Percentiles rank a stretch among this genome's conserved stretches.
phyloP scores from a whole-genome alignment of 2,329 filamentous ascomycete species.

The Colletotrichum orchidophilum region DNA sequence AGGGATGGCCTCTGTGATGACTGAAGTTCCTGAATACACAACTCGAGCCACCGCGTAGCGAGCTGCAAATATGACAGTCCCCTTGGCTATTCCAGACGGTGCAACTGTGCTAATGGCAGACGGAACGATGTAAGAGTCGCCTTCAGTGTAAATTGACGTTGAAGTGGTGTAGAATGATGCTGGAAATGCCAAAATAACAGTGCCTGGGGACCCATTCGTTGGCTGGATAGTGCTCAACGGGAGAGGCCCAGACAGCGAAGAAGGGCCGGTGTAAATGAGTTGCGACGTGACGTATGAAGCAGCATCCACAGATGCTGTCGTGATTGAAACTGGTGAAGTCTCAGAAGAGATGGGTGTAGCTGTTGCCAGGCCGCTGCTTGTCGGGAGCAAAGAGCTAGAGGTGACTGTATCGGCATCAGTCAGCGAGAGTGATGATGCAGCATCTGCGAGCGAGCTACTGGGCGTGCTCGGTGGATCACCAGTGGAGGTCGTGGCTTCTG shows the following conservation, averaged over 20 bases:
- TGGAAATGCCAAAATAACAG: neutral
- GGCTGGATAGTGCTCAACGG: neutral
- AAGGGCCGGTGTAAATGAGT: neutral
- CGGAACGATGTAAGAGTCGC: neutral
- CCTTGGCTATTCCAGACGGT: neutral
- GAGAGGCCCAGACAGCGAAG: neutral
- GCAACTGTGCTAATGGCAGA: neutral
- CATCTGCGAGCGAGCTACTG: neutral
- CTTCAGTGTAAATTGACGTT: neutral
- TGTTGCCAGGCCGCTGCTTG: neutral
- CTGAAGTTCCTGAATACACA: neutral
- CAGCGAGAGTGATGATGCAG: neutral
- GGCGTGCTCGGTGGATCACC: neutral
- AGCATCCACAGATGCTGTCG: neutral
- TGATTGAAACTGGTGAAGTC: neutral
- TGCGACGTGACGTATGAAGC: neutral
- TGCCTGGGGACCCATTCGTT: neutral
- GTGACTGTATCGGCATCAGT: neutral
- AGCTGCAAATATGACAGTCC: constrained; percentile 1
- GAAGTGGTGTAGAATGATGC: constrained; percentile 7
- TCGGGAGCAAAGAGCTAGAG: neutral
- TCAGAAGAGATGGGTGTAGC: neutral
- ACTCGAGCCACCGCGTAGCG: constrained; percentile 2
- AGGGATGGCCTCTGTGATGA: constrained; percentile 2
- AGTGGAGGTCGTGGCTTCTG: neutral